Evolutionary conservation across 371 early-diverging fungal genomes (phyloP).

Genomic region (Mortierella sp.): DNA sequence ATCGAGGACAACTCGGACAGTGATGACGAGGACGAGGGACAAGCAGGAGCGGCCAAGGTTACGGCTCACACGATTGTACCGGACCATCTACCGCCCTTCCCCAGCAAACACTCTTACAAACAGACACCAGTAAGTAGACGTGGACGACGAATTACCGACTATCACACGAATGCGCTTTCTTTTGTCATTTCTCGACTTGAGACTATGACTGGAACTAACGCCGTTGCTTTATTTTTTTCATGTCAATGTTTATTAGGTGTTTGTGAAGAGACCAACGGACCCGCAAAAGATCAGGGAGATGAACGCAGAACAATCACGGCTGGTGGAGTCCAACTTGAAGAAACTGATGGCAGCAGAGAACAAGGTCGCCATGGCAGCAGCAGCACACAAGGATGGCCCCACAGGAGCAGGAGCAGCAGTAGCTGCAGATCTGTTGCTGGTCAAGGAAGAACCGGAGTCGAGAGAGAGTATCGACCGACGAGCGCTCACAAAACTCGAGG

Average conservation of each 20-base stretch:
- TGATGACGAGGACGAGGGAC: slow-evolving; percentile 38
- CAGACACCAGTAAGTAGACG: slow-evolving; percentile 69
- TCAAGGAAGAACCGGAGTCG: slow-evolving; percentile 42
- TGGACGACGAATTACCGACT: too few relatives aligned
- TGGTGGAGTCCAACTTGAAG: slow-evolving; percentile 73
- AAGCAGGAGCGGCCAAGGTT: slow-evolving; percentile 35
- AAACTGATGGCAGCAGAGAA: slow-evolving; percentile 70
- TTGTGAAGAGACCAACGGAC: slow-evolving; percentile 70
- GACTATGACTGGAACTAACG: background rate
- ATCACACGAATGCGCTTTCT: too few relatives aligned
- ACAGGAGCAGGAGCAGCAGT: slow-evolving; percentile 4
- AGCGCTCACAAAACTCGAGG: slow-evolving; percentile 35
- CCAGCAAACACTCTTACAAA: slow-evolving; percentile 71
- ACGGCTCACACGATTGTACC: slow-evolving; percentile 65
- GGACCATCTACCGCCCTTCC: slow-evolving; percentile 67
- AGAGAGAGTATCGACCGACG: slow-evolving; percentile 25
- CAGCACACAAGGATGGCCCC: slow-evolving; percentile 45
- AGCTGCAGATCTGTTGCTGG: slow-evolving; percentile 25
- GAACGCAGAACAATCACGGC: slow-evolving; percentile 73
- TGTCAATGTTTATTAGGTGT: too few relatives aligned
- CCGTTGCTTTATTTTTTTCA: background rate
- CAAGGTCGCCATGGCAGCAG: slow-evolving; percentile 59
- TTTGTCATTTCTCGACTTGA: too few relatives aligned
- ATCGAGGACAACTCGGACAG: slow-evolving; percentile 52
- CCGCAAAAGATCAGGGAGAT: slow-evolving; percentile 72